phyloP scores from a whole-genome alignment of 345 rosid species.

The Streptanthus diversifolius region DNA sequence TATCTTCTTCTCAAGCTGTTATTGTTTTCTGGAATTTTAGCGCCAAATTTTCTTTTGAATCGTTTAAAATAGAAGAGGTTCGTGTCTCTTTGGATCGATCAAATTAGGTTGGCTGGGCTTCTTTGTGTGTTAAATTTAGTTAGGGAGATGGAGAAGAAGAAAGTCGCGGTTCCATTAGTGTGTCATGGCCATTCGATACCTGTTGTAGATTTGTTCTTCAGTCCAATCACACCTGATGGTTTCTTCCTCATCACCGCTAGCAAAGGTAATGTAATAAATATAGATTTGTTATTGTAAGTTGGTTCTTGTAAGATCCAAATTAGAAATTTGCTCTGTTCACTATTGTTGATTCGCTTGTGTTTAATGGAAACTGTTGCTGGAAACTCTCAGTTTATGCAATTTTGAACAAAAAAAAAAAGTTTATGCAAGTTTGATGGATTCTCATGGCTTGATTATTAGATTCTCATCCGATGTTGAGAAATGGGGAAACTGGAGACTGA shows the following conservation, averaged over 20 bases:
- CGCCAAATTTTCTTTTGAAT: neutral
- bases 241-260: conserved; percentile 79
- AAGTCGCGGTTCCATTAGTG: conserved; percentile 58
- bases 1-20: neutral
- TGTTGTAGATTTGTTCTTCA: conserved; percentile 67
- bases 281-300: neutral
- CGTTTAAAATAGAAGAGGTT: neutral
- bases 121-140: neutral
- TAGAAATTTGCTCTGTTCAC: neutral
- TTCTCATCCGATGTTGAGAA: conserved; percentile 91
- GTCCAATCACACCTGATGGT: conserved; percentile 74
- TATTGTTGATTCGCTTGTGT: neutral
- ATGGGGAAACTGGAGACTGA: conserved; percentile 99
- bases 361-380: conserved; percentile 42
- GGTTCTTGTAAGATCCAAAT: neutral
- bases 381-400: neutral
- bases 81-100: neutral
- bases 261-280: conserved; percentile 38
- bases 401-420: too few relatives aligned
- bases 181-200: conserved; percentile 83
- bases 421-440: neutral
- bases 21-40: conserved; percentile 3
- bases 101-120: neutral
- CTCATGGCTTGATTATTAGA: conserved; percentile 47
- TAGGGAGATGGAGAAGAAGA: conserved; percentile 63